A percentile compares a stretch with the other conserved stretches of the same genome.
These are phyloP conservation scores for Pestalotiopsis sp. DNA, from an alignment of 2,329 filamentous ascomycete genomes.

Conservation along the genomic window DNA sequence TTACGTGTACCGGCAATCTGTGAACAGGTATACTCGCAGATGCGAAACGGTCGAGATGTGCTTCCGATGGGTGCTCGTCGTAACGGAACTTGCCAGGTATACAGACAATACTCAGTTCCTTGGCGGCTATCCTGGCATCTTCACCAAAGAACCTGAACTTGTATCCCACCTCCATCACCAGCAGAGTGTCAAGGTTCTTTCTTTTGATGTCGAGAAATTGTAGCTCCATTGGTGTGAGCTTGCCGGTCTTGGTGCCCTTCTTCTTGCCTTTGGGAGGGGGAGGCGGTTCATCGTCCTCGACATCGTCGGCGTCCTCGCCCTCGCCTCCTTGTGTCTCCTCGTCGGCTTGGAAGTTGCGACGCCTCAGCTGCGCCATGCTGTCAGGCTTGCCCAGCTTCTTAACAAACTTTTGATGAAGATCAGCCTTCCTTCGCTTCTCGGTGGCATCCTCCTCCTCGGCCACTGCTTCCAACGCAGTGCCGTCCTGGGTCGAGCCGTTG, in stretches of 20 bases:
- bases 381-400: conserved; percentile 88
- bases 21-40: conserved; percentile 96
- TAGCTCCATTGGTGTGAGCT: conserved; percentile 91
- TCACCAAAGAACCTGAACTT: conserved; percentile 98
- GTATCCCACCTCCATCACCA: conserved; percentile 95
- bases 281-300: conserved; percentile 54
- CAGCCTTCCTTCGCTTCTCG: conserved; percentile 62
- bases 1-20: conserved; percentile 88
- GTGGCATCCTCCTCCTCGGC: conserved; percentile 53
- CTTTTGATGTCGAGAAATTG: conserved; percentile 94
- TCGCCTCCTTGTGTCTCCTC: conserved; percentile 52
- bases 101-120: conserved; percentile 91
- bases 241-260: conserved; percentile 71
- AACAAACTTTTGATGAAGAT: conserved; percentile 82
- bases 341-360: conserved; percentile 56
- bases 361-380: conserved; percentile 70
- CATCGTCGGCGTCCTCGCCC: conserved; percentile 60
- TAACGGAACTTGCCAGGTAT: conserved; percentile 95
- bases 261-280: conserved; percentile 58
- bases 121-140: conserved; percentile 86
- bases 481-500: conserved; percentile 44
- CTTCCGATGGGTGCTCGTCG: conserved; percentile 91
- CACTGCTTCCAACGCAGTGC: conserved; percentile 37
- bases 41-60: conserved; percentile 88
- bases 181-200: conserved; percentile 83